Base-by-base conservation (phyloP, 2,329 filamentous ascomycete genomes). In the Cordyceps farinosa region DNA sequence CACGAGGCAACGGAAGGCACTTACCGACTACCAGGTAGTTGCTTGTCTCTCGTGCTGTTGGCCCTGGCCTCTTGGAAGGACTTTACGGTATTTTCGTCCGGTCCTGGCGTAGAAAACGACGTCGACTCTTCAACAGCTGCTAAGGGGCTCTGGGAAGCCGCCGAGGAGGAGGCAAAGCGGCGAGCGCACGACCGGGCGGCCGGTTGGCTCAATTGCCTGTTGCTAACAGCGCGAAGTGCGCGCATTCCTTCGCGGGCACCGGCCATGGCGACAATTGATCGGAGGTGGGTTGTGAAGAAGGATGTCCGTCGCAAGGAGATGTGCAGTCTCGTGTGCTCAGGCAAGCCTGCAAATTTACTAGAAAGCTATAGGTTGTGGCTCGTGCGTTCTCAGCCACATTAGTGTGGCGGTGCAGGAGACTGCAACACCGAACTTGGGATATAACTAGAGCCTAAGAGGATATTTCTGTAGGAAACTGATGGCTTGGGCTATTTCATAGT, bases 41-140 rank as follows among this genome's bases (percentile, higher is more conserved):
- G 70, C 66, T 70, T 69, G 59, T 75, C 72, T 67, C 77, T 74
- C 58, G 75, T 68, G 3, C 65, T 66, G 22, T 70, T 66, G 10
- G 75, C 75, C 64, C 77, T 76, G 61, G 74, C 73, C 44, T 74
- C 74, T 65, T 76, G 70, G 70, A 80, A 81, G n/a, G 71, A 68
- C 65, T 81, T 72, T 30, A 78, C 69, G 15, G 73, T 68, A 51
- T 72, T 72, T 36, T 74, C 71, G 44, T 77, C 75, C 15, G 79
- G 77, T 15, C 73, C 67, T 29, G 81, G 78, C 22, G 76, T 74
- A 42, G 70, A 69, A 68, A 85, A 77, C 38, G 82, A 79, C 58
- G 83, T 84, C 40, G 80, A 77, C 45, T 73, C 66, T 69, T 86
- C 84, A 65, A 86, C 76, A 65, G 85, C 83, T 53, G 73, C 69